Conservation (phyloP, 2,329 filamentous ascomycete species). For the Alternaria ethzedia region DNA sequence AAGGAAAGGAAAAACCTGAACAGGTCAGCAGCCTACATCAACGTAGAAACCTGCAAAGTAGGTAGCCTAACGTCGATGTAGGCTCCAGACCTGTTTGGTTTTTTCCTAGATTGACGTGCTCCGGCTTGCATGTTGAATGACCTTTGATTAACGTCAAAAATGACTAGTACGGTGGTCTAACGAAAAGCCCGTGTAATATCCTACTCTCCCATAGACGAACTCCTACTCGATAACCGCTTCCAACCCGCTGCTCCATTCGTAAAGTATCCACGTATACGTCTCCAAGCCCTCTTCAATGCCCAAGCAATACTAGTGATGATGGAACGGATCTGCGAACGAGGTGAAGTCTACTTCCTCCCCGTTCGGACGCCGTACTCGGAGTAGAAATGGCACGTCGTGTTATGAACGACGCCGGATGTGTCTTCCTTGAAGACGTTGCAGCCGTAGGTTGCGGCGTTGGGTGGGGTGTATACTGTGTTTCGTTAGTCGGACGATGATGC, state of each 20-base stretch:
- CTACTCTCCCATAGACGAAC: background rate
- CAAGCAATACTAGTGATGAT: background rate
- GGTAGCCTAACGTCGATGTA: no score
- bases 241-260: background rate
- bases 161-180: background rate
- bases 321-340: background rate
- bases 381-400: conserved; percentile 39
- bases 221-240: background rate
- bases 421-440: conserved; percentile 81
- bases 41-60: no score
- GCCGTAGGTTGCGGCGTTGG: conserved; percentile 82
- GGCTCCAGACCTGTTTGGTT: no score
- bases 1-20: no score
- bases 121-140: background rate
- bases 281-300: background rate
- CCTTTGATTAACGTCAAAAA: background rate
- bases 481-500: background rate
- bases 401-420: conserved; percentile 62
- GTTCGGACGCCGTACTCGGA: conserved; percentile 40
- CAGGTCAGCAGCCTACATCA: no score
- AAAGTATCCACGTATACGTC: background rate
- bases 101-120: no score
- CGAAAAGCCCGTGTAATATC: background rate
- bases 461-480: conserved; percentile 75
- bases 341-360: background rate